phyloP scores from a whole-genome alignment of 2,329 filamentous ascomycete species.

The Cryphonectria japonica region DNA sequence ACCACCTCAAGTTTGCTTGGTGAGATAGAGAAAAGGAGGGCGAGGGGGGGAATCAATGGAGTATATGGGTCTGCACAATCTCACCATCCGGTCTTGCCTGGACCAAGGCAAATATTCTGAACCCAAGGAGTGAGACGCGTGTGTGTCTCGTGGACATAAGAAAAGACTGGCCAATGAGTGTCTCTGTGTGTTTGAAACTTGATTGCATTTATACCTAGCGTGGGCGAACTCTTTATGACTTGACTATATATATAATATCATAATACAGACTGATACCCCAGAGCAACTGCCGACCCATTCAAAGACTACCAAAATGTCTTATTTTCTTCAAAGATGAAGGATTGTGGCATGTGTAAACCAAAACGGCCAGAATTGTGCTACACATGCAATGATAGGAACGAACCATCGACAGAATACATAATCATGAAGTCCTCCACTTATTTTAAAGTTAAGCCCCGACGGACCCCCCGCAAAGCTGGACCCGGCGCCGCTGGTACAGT shows the following conservation, averaged over 20 bases:
- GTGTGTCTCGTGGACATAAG: not conserved
- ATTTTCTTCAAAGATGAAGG: not conserved
- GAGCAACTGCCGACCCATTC: not conserved
- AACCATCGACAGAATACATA: not conserved
- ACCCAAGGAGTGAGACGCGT: not conserved
- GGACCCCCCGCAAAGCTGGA: not conserved
- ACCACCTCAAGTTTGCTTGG: not conserved
- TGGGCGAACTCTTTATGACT: not conserved
- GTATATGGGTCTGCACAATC: too few species aligned
- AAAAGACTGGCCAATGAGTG: not conserved
- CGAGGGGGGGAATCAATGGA: not conserved
- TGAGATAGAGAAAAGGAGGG: not conserved
- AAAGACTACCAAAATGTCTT: not conserved
- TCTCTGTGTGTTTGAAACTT: not conserved
- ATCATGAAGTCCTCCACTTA: not conserved
- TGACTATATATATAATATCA: not conserved
- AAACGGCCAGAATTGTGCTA: too few species aligned
- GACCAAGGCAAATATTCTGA: not conserved
- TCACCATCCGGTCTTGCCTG: not conserved
- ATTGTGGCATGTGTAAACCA: not conserved
- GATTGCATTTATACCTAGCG: not conserved
- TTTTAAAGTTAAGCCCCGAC: not conserved
- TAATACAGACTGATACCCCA: not conserved
- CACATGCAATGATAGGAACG: too few species aligned
- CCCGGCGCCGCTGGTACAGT: not conserved